These are phyloP conservation scores for Xylaria sp. DNA, from an alignment of 2,329 filamentous ascomycete species.

Conservation along the genomic window DNA sequence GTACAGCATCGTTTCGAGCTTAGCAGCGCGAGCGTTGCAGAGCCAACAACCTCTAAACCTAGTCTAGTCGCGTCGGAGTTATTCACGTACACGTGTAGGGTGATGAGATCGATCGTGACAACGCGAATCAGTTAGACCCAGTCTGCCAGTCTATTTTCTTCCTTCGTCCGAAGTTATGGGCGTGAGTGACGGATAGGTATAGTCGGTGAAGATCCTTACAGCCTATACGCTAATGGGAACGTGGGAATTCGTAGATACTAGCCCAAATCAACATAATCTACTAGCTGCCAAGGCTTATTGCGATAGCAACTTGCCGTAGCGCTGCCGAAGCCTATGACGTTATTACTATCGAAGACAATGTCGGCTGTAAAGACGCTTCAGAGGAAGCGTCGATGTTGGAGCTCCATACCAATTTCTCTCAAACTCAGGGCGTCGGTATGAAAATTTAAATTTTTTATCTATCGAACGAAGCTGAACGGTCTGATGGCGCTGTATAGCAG, in stretches of 20 bases:
- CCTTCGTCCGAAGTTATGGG: constrained; percentile 5
- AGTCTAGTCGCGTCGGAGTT: constrained; percentile 13
- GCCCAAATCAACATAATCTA: constrained; percentile 1
- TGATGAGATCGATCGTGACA: constrained; percentile 16
- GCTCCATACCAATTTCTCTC: background rate
- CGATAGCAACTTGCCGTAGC: background rate
- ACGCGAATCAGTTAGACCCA: constrained; percentile 6
- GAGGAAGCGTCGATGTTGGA: background rate
- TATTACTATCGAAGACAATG: background rate
- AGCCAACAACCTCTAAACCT: background rate
- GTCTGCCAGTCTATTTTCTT: constrained; percentile 6
- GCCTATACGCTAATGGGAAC: background rate
- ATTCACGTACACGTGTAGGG: constrained; percentile 14
- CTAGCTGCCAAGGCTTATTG: constrained; percentile 4
- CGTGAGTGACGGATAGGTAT: background rate
- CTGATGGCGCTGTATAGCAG: background rate
- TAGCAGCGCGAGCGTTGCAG: background rate
- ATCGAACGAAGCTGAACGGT: background rate
- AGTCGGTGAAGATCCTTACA: constrained; percentile 11
- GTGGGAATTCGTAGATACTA: background rate
- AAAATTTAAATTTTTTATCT: background rate
- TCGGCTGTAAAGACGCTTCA: background rate
- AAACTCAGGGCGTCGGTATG: background rate
- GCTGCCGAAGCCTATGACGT: background rate
- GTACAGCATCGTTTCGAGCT: constrained; percentile 11